Percentiles rank a stretch among this genome's conserved stretches.
These are phyloP conservation scores for Candida coquimbonensis DNA, from an alignment of 805 yeast species.

Conservation along the genomic window DNA sequence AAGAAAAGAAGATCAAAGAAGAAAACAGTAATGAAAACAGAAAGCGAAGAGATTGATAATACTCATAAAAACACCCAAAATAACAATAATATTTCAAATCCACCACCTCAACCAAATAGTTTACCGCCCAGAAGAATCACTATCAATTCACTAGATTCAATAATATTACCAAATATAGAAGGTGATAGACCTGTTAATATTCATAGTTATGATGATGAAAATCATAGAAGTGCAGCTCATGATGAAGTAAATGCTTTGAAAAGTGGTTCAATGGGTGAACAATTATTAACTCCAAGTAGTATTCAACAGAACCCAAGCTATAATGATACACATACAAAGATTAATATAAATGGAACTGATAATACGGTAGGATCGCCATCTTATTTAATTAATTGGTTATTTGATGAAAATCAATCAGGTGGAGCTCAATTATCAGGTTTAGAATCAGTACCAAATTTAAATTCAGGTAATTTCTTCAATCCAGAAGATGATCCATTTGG, in stretches of 20 bases:
- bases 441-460: slow-evolving; percentile 15
- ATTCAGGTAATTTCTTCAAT: slow-evolving; percentile 21
- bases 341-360: slow-evolving; percentile 1
- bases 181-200: slow-evolving; percentile 17
- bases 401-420: slow-evolving; percentile 18
- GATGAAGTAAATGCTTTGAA: slow-evolving; percentile 22
- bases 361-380: slow-evolving; percentile 17
- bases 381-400: slow-evolving; percentile 22
- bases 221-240: slow-evolving; percentile 23
- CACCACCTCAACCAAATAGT: not conserved
- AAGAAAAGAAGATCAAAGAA: slow-evolving; percentile 12
- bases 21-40: not conserved
- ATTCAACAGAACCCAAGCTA: not conserved
- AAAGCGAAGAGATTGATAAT: not conserved
- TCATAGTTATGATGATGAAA: slow-evolving; percentile 17
- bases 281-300: not conserved
- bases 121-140: slow-evolving; percentile 9
- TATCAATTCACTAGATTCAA: slow-evolving; percentile 22
- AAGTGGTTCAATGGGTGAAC: slow-evolving; percentile 7
- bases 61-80: no score
- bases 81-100: no score
- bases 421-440: slow-evolving; percentile 3
- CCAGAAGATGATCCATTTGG: slow-evolving; percentile 26
- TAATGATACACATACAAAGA: not conserved
- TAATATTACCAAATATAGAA: slow-evolving; percentile 21